Percentiles rank a stretch among this genome's conserved stretches.
These are phyloP conservation scores for Pulveroboletus sp. DNA, from an alignment of 768 basidiomycete genomes.

Conservation along the genomic window DNA sequence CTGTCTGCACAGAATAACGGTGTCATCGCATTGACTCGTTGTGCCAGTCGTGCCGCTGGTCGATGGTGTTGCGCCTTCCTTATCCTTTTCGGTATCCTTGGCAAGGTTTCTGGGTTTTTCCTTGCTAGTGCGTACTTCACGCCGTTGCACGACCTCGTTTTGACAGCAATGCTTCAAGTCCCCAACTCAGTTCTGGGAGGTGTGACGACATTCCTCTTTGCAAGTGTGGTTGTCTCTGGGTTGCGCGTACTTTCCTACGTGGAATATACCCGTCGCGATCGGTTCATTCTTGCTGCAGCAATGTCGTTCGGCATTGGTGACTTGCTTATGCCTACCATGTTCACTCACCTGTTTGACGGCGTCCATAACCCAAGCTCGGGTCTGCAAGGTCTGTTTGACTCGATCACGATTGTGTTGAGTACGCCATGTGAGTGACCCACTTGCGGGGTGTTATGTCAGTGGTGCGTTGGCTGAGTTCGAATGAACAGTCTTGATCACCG, in stretches of 20 bases:
- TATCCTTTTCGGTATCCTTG: slow-evolving; percentile 73
- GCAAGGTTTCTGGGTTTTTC: slow-evolving; percentile 81
- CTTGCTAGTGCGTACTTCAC: slow-evolving; percentile 52
- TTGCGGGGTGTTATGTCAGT: not conserved
- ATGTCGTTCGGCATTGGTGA: slow-evolving; percentile 68
- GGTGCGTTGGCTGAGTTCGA: not conserved
- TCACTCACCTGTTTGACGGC: slow-evolving; percentile 65
- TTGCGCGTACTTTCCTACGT: slow-evolving; percentile 61
- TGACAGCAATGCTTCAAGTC: slow-evolving; percentile 32
- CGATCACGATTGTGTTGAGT: slow-evolving; percentile 74
- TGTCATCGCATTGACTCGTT: slow-evolving; percentile 79
- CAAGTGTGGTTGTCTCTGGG: slow-evolving; percentile 67
- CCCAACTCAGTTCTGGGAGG: slow-evolving; percentile 80
- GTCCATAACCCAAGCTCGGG: slow-evolving; percentile 50
- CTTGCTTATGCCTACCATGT: slow-evolving; percentile 59
- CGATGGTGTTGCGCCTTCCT: slow-evolving; percentile 77
- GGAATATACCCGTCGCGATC: slow-evolving; percentile 56
- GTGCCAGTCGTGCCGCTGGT: slow-evolving; percentile 75
- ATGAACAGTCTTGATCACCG: slow-evolving; percentile 48
- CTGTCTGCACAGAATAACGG: slow-evolving; percentile 58
- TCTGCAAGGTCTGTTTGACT: slow-evolving; percentile 64
- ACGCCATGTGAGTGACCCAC: slow-evolving; percentile 63
- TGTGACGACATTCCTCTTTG: slow-evolving; percentile 84
- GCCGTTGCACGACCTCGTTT: not conserved
- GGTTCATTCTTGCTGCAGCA: slow-evolving; percentile 67